Conservation (phyloP, 1,139 yeast genomes). For the Suhomyces chickasaworum region DNA sequence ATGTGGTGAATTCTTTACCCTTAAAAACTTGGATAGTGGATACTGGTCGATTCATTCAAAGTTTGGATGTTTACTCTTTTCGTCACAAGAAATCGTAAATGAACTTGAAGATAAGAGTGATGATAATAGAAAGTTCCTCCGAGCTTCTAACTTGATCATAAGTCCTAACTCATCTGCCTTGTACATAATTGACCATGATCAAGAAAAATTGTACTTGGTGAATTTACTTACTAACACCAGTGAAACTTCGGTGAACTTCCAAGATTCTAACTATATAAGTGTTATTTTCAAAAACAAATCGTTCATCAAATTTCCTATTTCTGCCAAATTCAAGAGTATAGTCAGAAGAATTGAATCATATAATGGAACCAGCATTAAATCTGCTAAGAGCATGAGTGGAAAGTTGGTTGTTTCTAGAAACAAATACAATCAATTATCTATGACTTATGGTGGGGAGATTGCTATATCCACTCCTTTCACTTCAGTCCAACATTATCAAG, state of each 20-base stretch:
- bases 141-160: constrained; percentile 26
- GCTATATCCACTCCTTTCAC: constrained; percentile 43
- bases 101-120: constrained; percentile 27
- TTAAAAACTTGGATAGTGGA: constrained; percentile 25
- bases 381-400: constrained; percentile 21
- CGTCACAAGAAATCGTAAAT: constrained; percentile 27
- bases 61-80: constrained; percentile 38
- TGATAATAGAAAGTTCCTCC: constrained; percentile 25
- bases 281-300: constrained; percentile 24
- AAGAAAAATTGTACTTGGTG: constrained; percentile 24
- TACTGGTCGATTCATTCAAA: constrained; percentile 39
- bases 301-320: constrained; percentile 34
- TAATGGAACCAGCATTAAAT: constrained; percentile 21
- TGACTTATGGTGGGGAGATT: constrained; percentile 20
- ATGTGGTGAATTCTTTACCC: constrained; percentile 37
- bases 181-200: constrained; percentile 24
- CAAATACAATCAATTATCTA: constrained; percentile 28
- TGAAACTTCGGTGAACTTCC: constrained; percentile 22
- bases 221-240: constrained; percentile 25
- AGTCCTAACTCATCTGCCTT: constrained; percentile 32
- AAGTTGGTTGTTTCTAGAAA: constrained; percentile 29
- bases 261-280: constrained; percentile 33
- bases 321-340: constrained; percentile 33
- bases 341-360: constrained; percentile 25
- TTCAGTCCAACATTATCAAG: background rate